phyloP scores from a whole-genome alignment of 306 rosid genomes.

The Begonia peltatifolia region DNA sequence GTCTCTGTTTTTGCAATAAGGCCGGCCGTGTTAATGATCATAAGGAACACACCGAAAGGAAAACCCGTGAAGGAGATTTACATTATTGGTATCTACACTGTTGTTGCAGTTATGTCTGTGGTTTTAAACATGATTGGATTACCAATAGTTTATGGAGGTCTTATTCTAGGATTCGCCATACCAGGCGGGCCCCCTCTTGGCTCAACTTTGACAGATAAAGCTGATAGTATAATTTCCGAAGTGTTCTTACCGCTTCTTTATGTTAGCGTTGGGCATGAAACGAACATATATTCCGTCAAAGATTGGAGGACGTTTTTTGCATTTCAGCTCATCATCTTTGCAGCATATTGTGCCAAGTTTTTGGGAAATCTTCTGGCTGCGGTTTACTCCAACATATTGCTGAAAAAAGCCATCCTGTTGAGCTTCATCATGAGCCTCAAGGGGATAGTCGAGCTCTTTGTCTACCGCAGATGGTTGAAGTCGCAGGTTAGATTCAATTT shows the following conservation, averaged over 20 bases:
- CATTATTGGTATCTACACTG: conserved; percentile 24
- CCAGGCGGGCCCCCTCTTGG: conserved; percentile 80
- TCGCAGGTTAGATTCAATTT: not conserved
- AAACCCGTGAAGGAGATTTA: conserved; percentile 20
- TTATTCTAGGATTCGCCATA: conserved; percentile 47
- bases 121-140: conserved; percentile 41
- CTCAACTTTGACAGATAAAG: conserved; percentile 23
- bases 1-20: conserved; percentile 1
- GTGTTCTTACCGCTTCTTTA: conserved; percentile 46
- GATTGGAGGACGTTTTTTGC: conserved; percentile 23
- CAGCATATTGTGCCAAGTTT: too few relatives aligned
- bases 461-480: conserved; percentile 1
- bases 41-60: conserved; percentile 31
- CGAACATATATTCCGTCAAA: conserved; percentile 31
- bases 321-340: conserved; percentile 15
- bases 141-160: conserved; percentile 42
- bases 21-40: conserved; percentile 20
- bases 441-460: too few relatives aligned
- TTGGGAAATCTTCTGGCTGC: too few relatives aligned
- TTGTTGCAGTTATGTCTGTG: conserved; percentile 22
- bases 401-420: too few relatives aligned
- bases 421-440: too few relatives aligned
- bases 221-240: conserved; percentile 26
- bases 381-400: too few relatives aligned
- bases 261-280: conserved; percentile 20